A percentile compares a stretch with the other conserved stretches of the same genome.
Conservation (phyloP, 768 basidiomycete genomes). For the Russula sp. region DNA sequence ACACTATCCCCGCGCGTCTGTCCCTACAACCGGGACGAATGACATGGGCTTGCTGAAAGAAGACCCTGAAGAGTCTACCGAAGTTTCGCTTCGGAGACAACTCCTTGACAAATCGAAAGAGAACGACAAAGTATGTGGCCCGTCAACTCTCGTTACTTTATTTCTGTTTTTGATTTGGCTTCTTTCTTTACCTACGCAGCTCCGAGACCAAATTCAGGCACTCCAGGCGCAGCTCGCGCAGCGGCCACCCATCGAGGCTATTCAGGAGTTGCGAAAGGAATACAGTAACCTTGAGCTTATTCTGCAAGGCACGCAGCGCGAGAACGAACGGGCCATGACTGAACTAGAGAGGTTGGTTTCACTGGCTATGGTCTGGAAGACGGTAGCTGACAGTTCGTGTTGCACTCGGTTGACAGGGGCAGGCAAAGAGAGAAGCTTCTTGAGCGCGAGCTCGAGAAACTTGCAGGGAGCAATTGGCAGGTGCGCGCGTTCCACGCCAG, state of each 20-base stretch:
- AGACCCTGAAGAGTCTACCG: conserved; percentile 22
- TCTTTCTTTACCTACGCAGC: conserved; percentile 38
- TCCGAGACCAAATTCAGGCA: conserved; percentile 57
- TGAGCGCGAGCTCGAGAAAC: conserved; percentile 64
- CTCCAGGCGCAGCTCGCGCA: conserved; percentile 64
- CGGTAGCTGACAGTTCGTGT: not conserved
- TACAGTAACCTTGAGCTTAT: conserved; percentile 73
- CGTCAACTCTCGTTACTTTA: not conserved
- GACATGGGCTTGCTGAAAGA: conserved; percentile 29
- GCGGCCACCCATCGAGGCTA: conserved; percentile 63
- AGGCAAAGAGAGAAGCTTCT: conserved; percentile 73
- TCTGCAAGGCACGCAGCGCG: conserved; percentile 75
- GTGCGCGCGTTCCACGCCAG: conserved; percentile 38
- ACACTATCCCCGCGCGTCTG: conserved; percentile 24
- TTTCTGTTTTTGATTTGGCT: not conserved
- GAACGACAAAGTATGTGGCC: conserved; percentile 26
- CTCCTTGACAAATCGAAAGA: conserved; percentile 30
- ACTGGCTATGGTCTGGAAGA: not conserved
- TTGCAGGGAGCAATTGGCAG: conserved; percentile 84
- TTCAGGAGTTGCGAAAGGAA: conserved; percentile 68
- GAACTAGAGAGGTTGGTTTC: conserved; percentile 66
- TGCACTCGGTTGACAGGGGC: conserved; percentile 36
- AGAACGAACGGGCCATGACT: conserved; percentile 82
- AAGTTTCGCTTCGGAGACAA: conserved; percentile 26
- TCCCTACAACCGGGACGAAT: conserved; percentile 17